Evolutionary conservation across 108 stramenopile genomes (phyloP).

Genomic region (Cyclotella sp.): DNA sequence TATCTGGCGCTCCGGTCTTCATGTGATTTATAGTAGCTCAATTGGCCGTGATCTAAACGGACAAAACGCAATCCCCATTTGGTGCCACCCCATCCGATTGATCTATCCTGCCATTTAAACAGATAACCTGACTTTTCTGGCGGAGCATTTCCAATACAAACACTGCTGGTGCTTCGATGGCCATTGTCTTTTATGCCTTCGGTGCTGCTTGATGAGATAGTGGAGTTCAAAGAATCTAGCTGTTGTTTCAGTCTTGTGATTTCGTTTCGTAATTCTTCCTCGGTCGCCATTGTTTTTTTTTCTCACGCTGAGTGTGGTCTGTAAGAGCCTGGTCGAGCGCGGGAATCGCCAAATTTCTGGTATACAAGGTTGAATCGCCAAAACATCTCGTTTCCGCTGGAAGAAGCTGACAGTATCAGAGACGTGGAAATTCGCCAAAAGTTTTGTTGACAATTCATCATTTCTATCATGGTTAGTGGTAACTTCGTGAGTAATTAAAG

Average conservation of each 20-base stretch:
- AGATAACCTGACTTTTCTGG: conserved; percentile 66
- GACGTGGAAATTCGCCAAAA: no score
- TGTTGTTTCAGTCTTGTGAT: conserved; percentile 24
- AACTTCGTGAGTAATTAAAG: no score
- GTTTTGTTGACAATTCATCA: no score
- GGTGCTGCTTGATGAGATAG: background rate
- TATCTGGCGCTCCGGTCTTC: conserved; percentile 64
- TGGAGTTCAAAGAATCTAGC: background rate
- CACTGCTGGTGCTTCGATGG: background rate
- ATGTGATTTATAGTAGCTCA: conserved; percentile 71
- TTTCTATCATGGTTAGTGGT: no score
- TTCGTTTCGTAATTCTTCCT: conserved; percentile 14
- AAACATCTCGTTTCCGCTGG: no score
- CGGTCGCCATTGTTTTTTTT: background rate
- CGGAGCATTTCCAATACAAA: background rate
- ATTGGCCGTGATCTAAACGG: conserved; percentile 59
- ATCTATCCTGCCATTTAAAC: conserved; percentile 84
- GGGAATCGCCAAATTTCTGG: no score
- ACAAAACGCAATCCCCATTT: conserved; percentile 85
- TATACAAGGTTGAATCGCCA: no score
- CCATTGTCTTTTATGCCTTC: background rate
- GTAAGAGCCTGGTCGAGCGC: no score
- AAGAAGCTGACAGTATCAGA: no score
- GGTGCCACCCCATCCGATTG: conserved; percentile 82
- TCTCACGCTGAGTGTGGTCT: no score